Evolutionary conservation across 1,284 basidiomycete species (phyloP).

Genomic region (Neonothopanus nambi): DNA sequence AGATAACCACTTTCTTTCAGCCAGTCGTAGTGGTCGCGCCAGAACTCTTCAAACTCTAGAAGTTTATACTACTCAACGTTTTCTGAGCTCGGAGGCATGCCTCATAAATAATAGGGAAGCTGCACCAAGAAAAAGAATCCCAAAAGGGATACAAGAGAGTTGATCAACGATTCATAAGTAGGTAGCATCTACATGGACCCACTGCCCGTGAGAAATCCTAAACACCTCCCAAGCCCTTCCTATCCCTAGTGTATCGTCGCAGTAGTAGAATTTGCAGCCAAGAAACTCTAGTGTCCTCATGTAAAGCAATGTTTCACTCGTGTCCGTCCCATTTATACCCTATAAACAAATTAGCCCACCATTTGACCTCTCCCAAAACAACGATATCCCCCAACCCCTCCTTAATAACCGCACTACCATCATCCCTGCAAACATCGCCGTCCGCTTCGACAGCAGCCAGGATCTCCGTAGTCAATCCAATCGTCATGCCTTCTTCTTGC

Average conservation of each 20-base stretch:
- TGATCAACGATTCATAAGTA: no score
- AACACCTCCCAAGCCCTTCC: no score
- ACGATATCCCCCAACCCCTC: slow-evolving; percentile 30
- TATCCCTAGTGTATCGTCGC: no score
- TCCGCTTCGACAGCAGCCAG: slow-evolving; percentile 67
- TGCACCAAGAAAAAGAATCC: no score
- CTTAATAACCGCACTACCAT: slow-evolving; percentile 45
- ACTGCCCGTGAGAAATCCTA: no score
- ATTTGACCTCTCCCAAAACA: slow-evolving; percentile 54
- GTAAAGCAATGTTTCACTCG: slow-evolving; percentile 23
- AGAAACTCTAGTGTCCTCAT: no score
- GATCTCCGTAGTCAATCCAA: slow-evolving; percentile 76
- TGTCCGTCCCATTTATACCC: slow-evolving; percentile 73
- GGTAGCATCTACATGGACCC: no score
- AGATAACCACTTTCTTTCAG: slow-evolving; percentile 33
- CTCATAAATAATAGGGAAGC: no score
- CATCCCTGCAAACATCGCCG: slow-evolving; percentile 75
- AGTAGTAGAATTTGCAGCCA: no score
- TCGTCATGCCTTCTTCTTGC: slow-evolving; percentile 63
- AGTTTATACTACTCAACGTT: no score
- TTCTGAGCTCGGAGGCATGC: no score
- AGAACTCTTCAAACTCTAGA: slow-evolving; percentile 23
- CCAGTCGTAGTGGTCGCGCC: slow-evolving; percentile 29
- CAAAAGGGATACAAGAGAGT: no score
- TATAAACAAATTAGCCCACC: slow-evolving; percentile 70